Evolutionary conservation across 2,329 filamentous ascomycete species (phyloP).

Genomic region (Phyllosticta ampelicida): DNA sequence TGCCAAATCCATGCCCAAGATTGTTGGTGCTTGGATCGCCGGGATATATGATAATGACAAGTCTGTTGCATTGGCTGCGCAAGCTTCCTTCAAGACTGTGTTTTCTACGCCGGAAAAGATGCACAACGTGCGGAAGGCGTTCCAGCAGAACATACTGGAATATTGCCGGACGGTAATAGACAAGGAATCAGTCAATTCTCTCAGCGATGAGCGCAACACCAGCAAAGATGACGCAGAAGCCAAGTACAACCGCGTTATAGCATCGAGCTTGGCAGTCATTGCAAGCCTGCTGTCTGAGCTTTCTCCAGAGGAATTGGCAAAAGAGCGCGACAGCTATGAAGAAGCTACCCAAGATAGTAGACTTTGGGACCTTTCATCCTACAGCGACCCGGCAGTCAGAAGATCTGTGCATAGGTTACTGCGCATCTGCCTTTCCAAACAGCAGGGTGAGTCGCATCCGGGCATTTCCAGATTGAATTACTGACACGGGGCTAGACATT

Average conservation of each 20-base stretch:
- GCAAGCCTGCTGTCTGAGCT: slow-evolving; percentile 41
- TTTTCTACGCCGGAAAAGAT: slow-evolving; percentile 74
- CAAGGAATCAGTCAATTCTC: slow-evolving; percentile 65
- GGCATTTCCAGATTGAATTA: not conserved
- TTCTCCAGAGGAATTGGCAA: slow-evolving; percentile 43
- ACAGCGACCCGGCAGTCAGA: slow-evolving; percentile 48
- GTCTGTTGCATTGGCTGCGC: slow-evolving; percentile 62
- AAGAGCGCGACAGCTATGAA: slow-evolving; percentile 52
- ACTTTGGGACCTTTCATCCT: slow-evolving; percentile 48
- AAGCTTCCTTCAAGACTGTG: slow-evolving; percentile 63
- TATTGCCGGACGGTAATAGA: slow-evolving; percentile 69
- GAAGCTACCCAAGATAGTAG: slow-evolving; percentile 52
- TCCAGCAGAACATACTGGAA: slow-evolving; percentile 68
- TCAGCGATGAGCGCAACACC: slow-evolving; percentile 82
- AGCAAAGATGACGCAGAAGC: slow-evolving; percentile 74
- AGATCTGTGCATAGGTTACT: slow-evolving; percentile 48
- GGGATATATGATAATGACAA: slow-evolving; percentile 81
- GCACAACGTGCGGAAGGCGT: slow-evolving; percentile 65
- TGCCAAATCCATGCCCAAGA: slow-evolving; percentile 62
- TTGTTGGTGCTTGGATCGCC: slow-evolving; percentile 83
- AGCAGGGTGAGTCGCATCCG: slow-evolving; percentile 25
- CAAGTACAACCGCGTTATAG: slow-evolving; percentile 74
- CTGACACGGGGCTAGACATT: slow-evolving; percentile 14
- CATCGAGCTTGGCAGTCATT: slow-evolving; percentile 46
- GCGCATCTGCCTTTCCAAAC: slow-evolving; percentile 39